Base-by-base conservation (phyloP, 1,139 yeast species). In the Saccharomycopsis hybrid region DNA sequence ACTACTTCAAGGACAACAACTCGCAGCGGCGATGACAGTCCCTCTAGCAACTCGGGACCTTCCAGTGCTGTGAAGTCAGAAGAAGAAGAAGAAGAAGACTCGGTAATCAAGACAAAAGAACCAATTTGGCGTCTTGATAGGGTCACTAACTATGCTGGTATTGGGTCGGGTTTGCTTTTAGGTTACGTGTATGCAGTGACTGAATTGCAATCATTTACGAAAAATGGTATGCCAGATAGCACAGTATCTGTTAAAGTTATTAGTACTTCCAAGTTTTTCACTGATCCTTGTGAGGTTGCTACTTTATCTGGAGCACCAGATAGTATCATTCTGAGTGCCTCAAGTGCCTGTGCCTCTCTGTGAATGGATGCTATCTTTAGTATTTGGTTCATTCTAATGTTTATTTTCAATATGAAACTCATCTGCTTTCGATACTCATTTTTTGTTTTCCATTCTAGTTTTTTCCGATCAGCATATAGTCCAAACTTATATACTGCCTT, bases 201-300 rank as follows among this genome's bases (percentile, higher is more conserved):
- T 28, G 49, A 45, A 13, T 13, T 47, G 4, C 25, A 5, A 9
- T 4, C 18, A 9, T 31, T 30, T 27, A 35, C 32, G 25, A 13
- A 25, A 4, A 28, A 27, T 8, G 50, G 49, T 25, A 24, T 11
- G 33, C 9, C 28, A 7, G 7, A 13, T 5, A 32, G 27, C n/a
- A 24, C 32, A 24, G 31, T 51, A 5, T 9, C 27, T 24, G 36
- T 47, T 8, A 47, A 44, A 38, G 45, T 51, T 18, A 30, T 47
- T 9, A 36, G 27, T 4, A 47, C 50, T n/a, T 46, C 51, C 5
- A 25, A 11, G 49, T 47, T 31, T 44, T 41, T 47, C 13, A 33
- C 28, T 18, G 48, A 47, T 45, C 49, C 50, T 27, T 47, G 50
- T 28, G 51, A 27, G 13, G 45, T 47, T 24, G 50, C 50, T 4